Conservation (phyloP, 192 early-diverging fungal species). For the Dispira simplex region DNA sequence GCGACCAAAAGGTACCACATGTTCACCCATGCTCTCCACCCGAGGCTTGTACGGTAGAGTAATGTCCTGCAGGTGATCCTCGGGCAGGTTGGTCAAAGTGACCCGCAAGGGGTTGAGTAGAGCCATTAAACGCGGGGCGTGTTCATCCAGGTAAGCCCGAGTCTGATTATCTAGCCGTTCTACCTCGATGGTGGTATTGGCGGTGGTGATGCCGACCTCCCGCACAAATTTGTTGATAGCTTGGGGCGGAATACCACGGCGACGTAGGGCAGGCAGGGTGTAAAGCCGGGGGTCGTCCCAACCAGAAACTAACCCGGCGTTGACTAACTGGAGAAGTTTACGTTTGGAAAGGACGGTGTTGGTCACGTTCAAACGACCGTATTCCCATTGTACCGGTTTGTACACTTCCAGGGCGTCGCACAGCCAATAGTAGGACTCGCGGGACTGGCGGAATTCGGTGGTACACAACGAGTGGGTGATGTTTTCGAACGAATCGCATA, state of each 20-base stretch:
- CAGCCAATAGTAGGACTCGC: conserved; percentile 98
- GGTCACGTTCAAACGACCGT: conserved; percentile 83
- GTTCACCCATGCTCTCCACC: conserved; percentile 62
- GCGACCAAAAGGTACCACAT: conserved; percentile 77
- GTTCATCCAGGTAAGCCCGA: conserved; percentile 83
- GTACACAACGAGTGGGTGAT: conserved; percentile 99
- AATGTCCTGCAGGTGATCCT: conserved; percentile 61
- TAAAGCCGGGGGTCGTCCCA: conserved; percentile 98
- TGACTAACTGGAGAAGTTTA: conserved; percentile 85
- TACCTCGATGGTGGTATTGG: conserved; percentile 67
- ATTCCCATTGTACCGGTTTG: conserved; percentile 99
- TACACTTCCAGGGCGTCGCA: conserved; percentile 96
- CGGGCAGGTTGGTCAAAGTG: conserved; percentile 79
- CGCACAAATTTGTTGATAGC: conserved; percentile 97
- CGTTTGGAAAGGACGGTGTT: conserved; percentile 96
- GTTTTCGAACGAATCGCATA: conserved; percentile 98
- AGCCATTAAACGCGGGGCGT: conserved; percentile 88
- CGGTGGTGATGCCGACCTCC: conserved; percentile 80
- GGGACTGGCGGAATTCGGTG: conserved; percentile 82
- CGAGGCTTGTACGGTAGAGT: conserved; percentile 81
- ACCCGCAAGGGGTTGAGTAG: conserved; percentile 79
- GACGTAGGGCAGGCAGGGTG: conserved; percentile 87
- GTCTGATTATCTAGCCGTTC: conserved; percentile 87
- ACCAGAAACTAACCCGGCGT: conserved; percentile 53
- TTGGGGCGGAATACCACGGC: conserved; percentile 93